phyloP scores from a whole-genome alignment of 169 alveolate genomes.

The Eimeria sp. region DNA sequence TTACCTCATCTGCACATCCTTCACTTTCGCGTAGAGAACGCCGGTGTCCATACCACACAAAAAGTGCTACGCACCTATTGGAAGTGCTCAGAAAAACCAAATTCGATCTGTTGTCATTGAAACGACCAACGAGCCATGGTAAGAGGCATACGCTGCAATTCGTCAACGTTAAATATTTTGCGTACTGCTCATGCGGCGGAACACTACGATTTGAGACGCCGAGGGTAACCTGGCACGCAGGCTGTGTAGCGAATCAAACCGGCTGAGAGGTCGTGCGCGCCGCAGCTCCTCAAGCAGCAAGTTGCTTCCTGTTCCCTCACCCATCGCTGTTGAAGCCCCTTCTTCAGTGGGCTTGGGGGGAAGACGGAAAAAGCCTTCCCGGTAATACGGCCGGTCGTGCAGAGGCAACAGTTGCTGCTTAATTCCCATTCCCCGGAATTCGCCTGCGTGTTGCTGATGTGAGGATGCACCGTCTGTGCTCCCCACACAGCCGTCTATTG shows the following conservation, averaged over 20 bases:
- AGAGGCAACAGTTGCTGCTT: conserved; percentile 52
- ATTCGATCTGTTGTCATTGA: background rate
- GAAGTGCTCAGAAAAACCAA: background rate
- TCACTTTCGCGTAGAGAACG: background rate
- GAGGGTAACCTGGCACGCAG: conserved; percentile 37
- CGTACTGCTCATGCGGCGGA: conserved; percentile 39
- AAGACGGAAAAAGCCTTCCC: conserved; percentile 59
- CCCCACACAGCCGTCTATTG: background rate
- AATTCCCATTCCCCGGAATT: background rate
- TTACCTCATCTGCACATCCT: background rate
- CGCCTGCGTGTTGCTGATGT: background rate
- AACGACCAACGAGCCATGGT: background rate
- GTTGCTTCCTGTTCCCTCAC: background rate
- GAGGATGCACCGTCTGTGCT: background rate
- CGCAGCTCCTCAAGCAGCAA: conserved; percentile 48
- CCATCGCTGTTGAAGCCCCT: background rate
- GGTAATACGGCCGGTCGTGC: conserved; percentile 39
- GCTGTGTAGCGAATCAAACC: conserved; percentile 62
- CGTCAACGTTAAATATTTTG: background rate
- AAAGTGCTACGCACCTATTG: background rate
- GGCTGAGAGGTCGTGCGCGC: conserved; percentile 59
- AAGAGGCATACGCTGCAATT: background rate
- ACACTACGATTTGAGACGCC: conserved; percentile 40
- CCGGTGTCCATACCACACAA: background rate
- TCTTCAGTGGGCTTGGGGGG: conserved; percentile 26